Evolutionary conservation across 768 basidiomycete genomes (phyloP).

Genomic region (Phanerochaete sordida): DNA sequence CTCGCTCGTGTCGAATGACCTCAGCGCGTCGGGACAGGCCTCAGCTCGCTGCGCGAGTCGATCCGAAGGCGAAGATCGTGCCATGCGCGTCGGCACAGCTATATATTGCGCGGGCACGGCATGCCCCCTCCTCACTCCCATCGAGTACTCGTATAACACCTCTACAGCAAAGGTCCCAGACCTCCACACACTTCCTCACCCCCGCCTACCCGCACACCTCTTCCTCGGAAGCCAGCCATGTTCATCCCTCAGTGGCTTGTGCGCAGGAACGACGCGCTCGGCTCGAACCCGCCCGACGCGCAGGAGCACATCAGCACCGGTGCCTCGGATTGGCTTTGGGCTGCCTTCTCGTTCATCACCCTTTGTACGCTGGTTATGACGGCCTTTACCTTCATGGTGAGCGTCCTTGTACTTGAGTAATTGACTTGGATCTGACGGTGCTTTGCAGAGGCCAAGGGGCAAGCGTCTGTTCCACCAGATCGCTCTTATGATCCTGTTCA

Average conservation of each 20-base stretch:
- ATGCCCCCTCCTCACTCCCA: background rate
- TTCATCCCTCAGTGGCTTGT: background rate
- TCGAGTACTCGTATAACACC: background rate
- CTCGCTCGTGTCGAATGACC: background rate
- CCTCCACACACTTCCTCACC: background rate
- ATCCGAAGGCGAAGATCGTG: background rate
- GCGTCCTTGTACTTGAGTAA: too few species aligned
- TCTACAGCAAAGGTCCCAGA: background rate
- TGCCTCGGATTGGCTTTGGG: slow-evolving; percentile 54
- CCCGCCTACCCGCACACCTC: background rate
- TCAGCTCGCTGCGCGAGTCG: background rate
- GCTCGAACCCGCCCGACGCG: slow-evolving; percentile 33
- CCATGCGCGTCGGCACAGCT: background rate
- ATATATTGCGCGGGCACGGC: background rate
- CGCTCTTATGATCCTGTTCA: slow-evolving; percentile 42
- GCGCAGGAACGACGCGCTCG: slow-evolving; percentile 31
- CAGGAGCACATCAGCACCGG: slow-evolving; percentile 37
- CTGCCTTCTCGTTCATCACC: slow-evolving; percentile 49
- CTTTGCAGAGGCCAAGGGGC: slow-evolving; percentile 32
- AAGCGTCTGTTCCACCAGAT: slow-evolving; percentile 49
- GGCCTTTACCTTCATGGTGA: slow-evolving; percentile 33
- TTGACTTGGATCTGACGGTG: too few species aligned
- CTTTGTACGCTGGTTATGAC: slow-evolving; percentile 36
- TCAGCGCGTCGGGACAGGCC: background rate
- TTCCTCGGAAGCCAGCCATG: background rate